Evolutionary conservation across 148 eudicot species (phyloP).

Genomic region (Agrostemma githago): DNA sequence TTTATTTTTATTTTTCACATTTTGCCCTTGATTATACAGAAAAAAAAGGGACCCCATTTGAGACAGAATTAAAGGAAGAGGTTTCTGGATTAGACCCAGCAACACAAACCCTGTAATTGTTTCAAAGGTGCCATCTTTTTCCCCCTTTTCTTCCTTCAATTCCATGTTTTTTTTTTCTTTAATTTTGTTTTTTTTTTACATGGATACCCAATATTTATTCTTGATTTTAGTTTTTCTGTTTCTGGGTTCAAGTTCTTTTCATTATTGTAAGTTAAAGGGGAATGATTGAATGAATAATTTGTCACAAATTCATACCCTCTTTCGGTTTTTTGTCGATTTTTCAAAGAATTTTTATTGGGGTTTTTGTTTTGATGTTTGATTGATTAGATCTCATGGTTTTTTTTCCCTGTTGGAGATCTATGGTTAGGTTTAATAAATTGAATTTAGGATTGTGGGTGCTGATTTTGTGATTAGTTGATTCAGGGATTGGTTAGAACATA

Average conservation of each 20-base stretch:
- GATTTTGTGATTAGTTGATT: not conserved
- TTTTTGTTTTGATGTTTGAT: not conserved
- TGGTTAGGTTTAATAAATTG: not conserved
- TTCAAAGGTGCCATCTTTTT: slow-evolving; percentile 7
- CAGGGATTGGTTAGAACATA: not conserved
- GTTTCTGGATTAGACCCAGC: slow-evolving; percentile 5
- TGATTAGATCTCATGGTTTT: slow-evolving; percentile 6
- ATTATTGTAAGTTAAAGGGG: not conserved
- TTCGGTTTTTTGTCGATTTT: not conserved
- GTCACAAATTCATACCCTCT: not conserved
- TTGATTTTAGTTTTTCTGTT: not conserved
- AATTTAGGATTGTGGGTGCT: not conserved
- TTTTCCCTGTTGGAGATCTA: not conserved
- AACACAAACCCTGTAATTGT: not conserved
- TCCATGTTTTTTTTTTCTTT: not conserved
- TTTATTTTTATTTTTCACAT: not conserved
- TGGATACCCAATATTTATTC: not conserved
- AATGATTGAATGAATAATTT: not conserved
- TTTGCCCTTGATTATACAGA: not conserved
- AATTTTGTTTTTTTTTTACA: not conserved
- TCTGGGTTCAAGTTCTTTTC: not conserved
- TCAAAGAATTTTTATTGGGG: not conserved
- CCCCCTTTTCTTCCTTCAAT: not conserved
- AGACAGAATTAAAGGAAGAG: not conserved
- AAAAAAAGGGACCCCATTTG: not conserved